Evolutionary conservation across 192 early-diverging fungal genomes (phyloP), one percentile per base, ranked within the genome.

Genomic region (Gamsiella multidivaricata): DNA sequence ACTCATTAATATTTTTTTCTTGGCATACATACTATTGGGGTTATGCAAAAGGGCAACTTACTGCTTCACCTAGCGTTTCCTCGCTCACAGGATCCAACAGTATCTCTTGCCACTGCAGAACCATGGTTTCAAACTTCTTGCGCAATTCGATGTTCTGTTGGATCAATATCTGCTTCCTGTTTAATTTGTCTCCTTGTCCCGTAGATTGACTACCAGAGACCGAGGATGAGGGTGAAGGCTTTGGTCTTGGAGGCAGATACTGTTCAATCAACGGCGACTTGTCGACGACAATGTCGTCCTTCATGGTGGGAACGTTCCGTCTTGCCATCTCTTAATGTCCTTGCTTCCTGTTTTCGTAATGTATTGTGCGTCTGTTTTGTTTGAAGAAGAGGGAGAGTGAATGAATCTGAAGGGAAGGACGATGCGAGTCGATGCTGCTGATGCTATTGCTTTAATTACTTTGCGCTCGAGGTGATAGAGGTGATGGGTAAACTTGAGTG

Each of bases 81-180:
- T 61, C 49, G 17, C 47, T 42, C 2, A 89, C 81, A 0, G 81
- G 57, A 28, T 89, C 86, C 60, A 72, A 85, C 1, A 87, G 56
- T 1, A 63, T 69, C 58, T 82, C 66, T 43, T 86, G 82, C 86
- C 81, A 82, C 51, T 76, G 61, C 61, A 85, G 69, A 5, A 74
- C 83, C 61, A 83, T 69, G 14, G 47, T 57, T 54, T 83, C 78
- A 57, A 67, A 83, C 46, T 65, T 65, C 29, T 64, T 65, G 25
- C 66, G 71, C 11, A 56, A 22, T 18, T 75, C 78, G 18, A 80
- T 65, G n/a, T 65, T 80, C 10, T 80, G 49, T 41, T 71, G 64
- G 3, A 83, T 5, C 1, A 78, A 37, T 11, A 53, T 45, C 25
- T 78, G 74, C 29, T 78, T 78, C 29, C 36, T 47, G 29, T 61